Evolutionary conservation across 2,329 filamentous ascomycete genomes (phyloP).

Genomic region (Monosporascus cannonballus): DNA sequence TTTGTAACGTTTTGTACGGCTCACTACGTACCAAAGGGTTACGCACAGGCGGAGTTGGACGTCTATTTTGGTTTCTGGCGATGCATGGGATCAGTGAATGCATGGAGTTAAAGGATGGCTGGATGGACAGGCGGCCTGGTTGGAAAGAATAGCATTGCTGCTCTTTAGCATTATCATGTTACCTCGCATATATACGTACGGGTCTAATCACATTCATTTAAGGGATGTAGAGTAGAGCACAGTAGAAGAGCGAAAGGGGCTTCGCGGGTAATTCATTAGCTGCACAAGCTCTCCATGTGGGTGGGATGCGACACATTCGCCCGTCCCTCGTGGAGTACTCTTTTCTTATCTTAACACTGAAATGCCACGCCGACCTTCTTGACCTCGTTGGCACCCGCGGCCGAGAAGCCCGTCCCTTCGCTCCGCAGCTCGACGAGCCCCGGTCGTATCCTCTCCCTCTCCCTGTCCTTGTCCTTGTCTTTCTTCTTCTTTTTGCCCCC

Average conservation of each 20-base stretch:
- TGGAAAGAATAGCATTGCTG: too few relatives aligned
- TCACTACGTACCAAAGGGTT: too few relatives aligned
- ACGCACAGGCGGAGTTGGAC: background rate
- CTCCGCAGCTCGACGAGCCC: slow-evolving; percentile 75
- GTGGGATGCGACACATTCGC: too few relatives aligned
- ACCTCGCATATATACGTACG: too few relatives aligned
- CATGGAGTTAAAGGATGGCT: background rate
- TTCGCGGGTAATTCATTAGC: too few relatives aligned
- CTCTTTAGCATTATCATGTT: background rate
- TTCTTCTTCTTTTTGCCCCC: slow-evolving; percentile 33
- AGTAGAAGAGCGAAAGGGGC: background rate
- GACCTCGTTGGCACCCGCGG: slow-evolving; percentile 74
- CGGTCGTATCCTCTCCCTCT: slow-evolving; percentile 54
- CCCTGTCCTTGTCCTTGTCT: slow-evolving; percentile 30
- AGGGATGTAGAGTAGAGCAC: background rate
- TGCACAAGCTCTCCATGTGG: background rate
- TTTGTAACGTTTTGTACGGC: background rate
- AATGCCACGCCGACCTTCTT: slow-evolving; percentile 75
- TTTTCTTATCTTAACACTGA: slow-evolving; percentile 54
- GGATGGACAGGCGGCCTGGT: too few relatives aligned
- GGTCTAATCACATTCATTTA: background rate
- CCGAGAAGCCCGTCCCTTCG: slow-evolving; percentile 90
- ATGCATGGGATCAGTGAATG: background rate
- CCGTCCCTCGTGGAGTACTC: too few relatives aligned
- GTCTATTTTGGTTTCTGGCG: background rate